phyloP scores from a whole-genome alignment of 768 basidiomycete species.

The Cyclocybe aegerita region DNA sequence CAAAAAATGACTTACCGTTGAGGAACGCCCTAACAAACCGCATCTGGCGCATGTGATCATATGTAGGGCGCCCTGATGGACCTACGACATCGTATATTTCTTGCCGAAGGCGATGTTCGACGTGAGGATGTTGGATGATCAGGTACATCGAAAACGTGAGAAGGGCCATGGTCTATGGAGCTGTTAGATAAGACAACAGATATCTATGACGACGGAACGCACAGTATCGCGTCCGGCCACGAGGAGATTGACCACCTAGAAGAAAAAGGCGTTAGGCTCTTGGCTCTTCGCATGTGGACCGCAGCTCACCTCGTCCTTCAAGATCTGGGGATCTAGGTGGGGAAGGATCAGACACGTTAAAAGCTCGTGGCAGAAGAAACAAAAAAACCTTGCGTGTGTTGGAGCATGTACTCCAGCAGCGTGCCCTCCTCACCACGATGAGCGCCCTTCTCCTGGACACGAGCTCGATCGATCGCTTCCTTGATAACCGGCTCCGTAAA shows the following conservation, averaged over 20 bases:
- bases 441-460: conserved; percentile 4
- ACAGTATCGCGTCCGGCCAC: conserved; percentile 61
- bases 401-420: conserved; percentile 48
- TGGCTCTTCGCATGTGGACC: background rate
- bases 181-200: background rate
- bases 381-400: conserved; percentile 46
- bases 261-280: background rate
- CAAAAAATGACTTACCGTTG: conserved; percentile 23
- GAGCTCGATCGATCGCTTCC: conserved; percentile 34
- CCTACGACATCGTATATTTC: conserved; percentile 41
- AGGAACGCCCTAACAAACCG: conserved; percentile 33
- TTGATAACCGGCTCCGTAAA: conserved; percentile 52
- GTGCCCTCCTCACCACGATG: conserved; percentile 40
- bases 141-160: conserved; percentile 43
- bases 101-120: conserved; percentile 34
- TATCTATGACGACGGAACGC: conserved; percentile 4
- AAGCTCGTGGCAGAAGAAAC: conserved; percentile 7
- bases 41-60: conserved; percentile 46
- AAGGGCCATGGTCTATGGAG: background rate
- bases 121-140: conserved; percentile 39
- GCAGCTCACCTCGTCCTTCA: conserved; percentile 38
- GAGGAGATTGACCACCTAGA: conserved; percentile 45
- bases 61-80: conserved; percentile 32
- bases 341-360: background rate
- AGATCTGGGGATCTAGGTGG: conserved; percentile 23